A percentile compares a stretch with the other conserved stretches of the same genome.
Conservation (phyloP, 768 basidiomycete species). For the Lentinula guzmanii region DNA sequence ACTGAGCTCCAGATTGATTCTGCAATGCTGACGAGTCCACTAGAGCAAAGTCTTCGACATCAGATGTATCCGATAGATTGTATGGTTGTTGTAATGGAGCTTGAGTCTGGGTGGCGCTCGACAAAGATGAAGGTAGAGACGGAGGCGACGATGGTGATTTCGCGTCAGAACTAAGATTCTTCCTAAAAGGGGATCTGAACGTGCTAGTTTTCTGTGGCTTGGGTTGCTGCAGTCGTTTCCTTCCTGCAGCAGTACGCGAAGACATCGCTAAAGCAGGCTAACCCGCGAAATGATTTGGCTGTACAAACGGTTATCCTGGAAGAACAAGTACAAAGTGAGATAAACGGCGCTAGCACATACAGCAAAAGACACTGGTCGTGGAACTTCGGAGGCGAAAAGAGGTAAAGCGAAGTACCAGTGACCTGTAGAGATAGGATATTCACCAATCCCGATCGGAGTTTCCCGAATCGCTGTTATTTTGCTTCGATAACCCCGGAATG, state of each 20-base stretch:
- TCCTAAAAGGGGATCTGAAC: not conserved
- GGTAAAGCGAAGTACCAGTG: not conserved
- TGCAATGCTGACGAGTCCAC: not conserved
- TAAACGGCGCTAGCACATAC: not conserved
- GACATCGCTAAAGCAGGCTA: slow-evolving; percentile 1
- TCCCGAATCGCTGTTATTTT: not conserved
- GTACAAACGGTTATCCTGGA: not conserved
- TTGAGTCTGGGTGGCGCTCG: not conserved
- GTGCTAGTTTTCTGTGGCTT: not conserved
- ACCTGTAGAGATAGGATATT: not conserved
- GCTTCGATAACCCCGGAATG: not conserved
- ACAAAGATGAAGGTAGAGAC: not conserved
- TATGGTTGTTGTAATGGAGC: not conserved
- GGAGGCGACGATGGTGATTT: not conserved
- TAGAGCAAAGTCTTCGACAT: not conserved
- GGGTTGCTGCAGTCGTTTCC: slow-evolving; percentile 8
- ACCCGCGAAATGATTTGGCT: not conserved
- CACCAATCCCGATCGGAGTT: not conserved
- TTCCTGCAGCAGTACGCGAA: slow-evolving; percentile 8
- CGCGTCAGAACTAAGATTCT: not conserved
- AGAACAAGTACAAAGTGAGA: not conserved
- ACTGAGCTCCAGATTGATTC: not conserved
- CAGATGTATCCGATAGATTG: not conserved
- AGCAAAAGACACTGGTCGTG: not conserved
- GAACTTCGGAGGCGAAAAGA: not conserved